Percentiles rank a stretch among this genome's conserved stretches.
Conservation (phyloP, 1,284 basidiomycete genomes). For the Apiotrichum mycotoxinovorans region DNA sequence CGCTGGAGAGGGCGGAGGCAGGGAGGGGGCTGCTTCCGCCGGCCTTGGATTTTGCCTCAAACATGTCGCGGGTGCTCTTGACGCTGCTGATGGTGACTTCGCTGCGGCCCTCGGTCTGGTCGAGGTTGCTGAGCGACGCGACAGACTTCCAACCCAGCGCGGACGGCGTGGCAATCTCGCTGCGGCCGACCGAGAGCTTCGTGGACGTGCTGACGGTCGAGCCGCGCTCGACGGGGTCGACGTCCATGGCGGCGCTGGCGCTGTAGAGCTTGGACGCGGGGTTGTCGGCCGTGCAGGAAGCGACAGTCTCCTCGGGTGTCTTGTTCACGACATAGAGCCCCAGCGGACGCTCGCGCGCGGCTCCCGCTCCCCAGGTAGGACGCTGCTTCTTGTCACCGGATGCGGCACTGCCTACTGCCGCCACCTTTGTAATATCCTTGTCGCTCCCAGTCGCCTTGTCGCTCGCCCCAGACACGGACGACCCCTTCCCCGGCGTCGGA, state of each 20-base stretch:
- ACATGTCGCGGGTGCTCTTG: background rate
- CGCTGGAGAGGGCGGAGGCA: no score
- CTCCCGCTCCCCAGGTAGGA: no score
- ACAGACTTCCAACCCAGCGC: background rate
- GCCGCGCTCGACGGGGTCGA: background rate
- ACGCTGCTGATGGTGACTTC: background rate
- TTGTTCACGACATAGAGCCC: constrained; percentile 1
- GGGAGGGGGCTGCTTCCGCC: no score
- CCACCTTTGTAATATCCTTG: no score
- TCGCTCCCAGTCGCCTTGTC: background rate
- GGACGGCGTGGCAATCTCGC: background rate
- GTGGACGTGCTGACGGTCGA: background rate
- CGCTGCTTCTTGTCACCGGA: no score
- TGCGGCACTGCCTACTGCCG: no score
- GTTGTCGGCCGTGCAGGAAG: background rate
- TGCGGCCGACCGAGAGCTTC: background rate
- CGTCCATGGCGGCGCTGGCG: background rate
- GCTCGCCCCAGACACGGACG: background rate
- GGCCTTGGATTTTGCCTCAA: no score
- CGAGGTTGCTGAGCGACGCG: background rate
- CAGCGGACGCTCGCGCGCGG: background rate
- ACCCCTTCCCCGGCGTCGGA: background rate
- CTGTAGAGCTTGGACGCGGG: background rate
- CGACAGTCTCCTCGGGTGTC: background rate
- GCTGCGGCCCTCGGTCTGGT: no score